phyloP scores from a whole-genome alignment of 2,329 filamentous ascomycete genomes.

The Claviceps cyperi region DNA sequence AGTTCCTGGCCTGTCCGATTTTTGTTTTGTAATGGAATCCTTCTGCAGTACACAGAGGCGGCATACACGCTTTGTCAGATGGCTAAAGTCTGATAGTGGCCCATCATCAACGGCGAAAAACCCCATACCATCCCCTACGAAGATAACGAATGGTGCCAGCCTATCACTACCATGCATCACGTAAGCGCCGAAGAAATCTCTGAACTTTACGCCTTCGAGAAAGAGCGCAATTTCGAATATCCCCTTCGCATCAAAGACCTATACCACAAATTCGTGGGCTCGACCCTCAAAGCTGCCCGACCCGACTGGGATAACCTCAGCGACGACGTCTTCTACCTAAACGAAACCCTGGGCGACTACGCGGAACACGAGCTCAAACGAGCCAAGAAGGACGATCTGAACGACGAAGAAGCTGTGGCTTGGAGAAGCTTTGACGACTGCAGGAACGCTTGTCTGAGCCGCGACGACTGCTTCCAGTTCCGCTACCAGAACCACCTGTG shows the following conservation, averaged over 20 bases:
- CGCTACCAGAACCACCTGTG: slow-evolving; percentile 26
- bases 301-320: slow-evolving; percentile 40
- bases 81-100: slow-evolving; percentile 23
- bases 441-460: slow-evolving; percentile 26
- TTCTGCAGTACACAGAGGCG: too few species aligned
- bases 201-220: slow-evolving; percentile 37
- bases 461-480: slow-evolving; percentile 26
- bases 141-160: slow-evolving; percentile 37
- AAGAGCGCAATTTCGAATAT: slow-evolving; percentile 17
- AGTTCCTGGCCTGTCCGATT: slow-evolving; percentile 9
- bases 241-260: slow-evolving; percentile 32
- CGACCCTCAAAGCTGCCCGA: slow-evolving; percentile 22
- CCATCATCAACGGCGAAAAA: slow-evolving; percentile 42
- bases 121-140: slow-evolving; percentile 34
- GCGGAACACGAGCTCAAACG: slow-evolving; percentile 17
- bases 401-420: slow-evolving; percentile 24
- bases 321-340: slow-evolving; percentile 29
- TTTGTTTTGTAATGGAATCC: not conserved
- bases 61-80: too few species aligned
- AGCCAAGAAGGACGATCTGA: slow-evolving; percentile 20
- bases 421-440: slow-evolving; percentile 29
- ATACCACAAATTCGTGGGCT: slow-evolving; percentile 30
- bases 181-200: slow-evolving; percentile 35
- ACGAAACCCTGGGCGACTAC: slow-evolving; percentile 16
- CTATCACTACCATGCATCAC: slow-evolving; percentile 42